A percentile compares a stretch with the other conserved stretches of the same genome.
These are phyloP conservation scores for Viola odorata DNA, from an alignment of 345 rosid genomes.

Conservation along the genomic window DNA sequence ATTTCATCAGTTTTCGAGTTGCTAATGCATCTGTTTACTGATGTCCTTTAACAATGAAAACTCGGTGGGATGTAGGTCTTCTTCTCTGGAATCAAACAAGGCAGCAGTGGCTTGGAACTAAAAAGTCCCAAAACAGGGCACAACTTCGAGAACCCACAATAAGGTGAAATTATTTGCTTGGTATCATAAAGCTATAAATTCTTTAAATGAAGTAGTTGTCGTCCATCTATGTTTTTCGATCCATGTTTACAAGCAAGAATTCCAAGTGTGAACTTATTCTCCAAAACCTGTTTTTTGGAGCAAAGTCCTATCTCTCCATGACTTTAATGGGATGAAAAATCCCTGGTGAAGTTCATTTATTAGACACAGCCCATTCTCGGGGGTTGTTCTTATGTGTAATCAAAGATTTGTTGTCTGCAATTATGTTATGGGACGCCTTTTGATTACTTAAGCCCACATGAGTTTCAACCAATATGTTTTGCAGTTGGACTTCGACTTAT, in stretches of 20 bases:
- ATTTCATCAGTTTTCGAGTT: background rate
- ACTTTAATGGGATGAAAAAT: background rate
- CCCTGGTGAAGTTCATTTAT: background rate
- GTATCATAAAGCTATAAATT: too few relatives aligned
- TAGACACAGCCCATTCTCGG: background rate
- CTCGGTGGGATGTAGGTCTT: conserved; percentile 39
- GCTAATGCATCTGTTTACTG: background rate
- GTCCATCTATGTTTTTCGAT: background rate
- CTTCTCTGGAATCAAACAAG: conserved; percentile 68
- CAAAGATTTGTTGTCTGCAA: conserved; percentile 2
- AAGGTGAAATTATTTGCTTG: conserved; percentile 32
- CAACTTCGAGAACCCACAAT: conserved; percentile 58
- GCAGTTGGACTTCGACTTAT: conserved; percentile 38
- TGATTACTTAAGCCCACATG: background rate
- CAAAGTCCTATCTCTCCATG: background rate
- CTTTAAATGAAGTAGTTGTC: too few relatives aligned
- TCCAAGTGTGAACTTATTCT: too few relatives aligned
- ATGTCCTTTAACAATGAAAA: conserved; percentile 5
- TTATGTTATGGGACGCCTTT: background rate
- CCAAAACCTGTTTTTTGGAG: background rate
- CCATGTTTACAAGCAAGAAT: background rate
- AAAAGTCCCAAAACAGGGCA: conserved; percentile 27
- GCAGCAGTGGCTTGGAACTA: conserved; percentile 61
- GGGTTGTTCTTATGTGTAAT: background rate
- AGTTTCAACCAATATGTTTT: background rate